These are phyloP conservation scores for Xylaria sp. DNA, from an alignment of 495 filamentous ascomycete genomes.

Conservation along the genomic window DNA sequence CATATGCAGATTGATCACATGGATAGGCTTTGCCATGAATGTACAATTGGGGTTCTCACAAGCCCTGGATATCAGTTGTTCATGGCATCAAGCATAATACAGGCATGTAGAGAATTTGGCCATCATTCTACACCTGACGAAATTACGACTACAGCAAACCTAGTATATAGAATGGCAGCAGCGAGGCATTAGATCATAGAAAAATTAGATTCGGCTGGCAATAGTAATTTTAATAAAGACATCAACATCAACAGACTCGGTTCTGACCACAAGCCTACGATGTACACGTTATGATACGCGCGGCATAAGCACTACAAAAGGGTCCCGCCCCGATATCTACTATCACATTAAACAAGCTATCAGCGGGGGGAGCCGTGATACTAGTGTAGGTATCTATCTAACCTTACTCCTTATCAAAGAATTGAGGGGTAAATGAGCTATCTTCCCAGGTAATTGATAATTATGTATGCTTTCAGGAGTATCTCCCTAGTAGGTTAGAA, in stretches of 20 bases:
- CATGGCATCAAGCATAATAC: neutral
- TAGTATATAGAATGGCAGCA: neutral
- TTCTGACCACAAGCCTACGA: neutral
- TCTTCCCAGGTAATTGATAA: neutral
- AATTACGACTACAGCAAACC: conserved; percentile 7
- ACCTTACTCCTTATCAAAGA: neutral
- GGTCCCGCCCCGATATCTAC: neutral
- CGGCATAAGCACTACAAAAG: neutral
- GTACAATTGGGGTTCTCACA: neutral
- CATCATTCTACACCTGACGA: conserved; percentile 8
- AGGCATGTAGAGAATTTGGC: neutral
- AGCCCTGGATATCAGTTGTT: neutral
- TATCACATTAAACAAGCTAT: neutral
- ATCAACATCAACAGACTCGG: neutral
- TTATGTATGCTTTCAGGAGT: neutral
- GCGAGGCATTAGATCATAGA: conserved; percentile 15
- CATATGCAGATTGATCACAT: conserved; percentile 4
- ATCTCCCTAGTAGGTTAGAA: neutral
- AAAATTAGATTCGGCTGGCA: neutral
- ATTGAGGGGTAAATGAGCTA: neutral
- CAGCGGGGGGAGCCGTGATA: neutral
- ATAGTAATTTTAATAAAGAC: neutral
- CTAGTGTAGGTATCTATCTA: too few relatives aligned
- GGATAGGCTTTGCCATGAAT: neutral
- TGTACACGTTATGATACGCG: neutral